Base-by-base conservation (phyloP, 2,329 filamentous ascomycete genomes). In the Byssothecium circinans region DNA sequence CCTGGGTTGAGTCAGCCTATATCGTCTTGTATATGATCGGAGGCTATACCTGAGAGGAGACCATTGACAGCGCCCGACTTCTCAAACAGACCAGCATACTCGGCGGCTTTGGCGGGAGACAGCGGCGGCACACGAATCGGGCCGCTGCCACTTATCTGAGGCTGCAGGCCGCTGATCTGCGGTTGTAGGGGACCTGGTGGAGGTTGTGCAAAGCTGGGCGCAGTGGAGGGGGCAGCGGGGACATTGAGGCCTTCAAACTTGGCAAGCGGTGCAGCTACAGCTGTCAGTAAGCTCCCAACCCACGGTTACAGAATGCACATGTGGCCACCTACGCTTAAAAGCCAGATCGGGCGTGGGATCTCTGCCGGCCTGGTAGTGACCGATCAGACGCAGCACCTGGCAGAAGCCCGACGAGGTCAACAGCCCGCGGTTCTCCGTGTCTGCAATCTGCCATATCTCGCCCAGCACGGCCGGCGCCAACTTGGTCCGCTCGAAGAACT, bases 371-470 rank as follows among this genome's bases (percentile, higher is more conserved):
- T 99, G 94, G 56, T 91, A 91, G 75, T 97, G 94, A 50, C 91
- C 94, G 68, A 99, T 97, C 68, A 99, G 84, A 65, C 94, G 84
- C 68, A 99, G 75, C 48, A 95, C 94, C 68, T 96, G 83, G 52
- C 91, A 89, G 75, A 99, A 99, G 68, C 92, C 94, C 34, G 91
- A 84, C 17, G 91, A 91, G 27, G 91, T 96, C 58, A 99, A 78
- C 59, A 97, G 88, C 43, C 94, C 94, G 56, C 91, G 85, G 76
- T 99, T 99, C 76, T 97, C 92, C 58, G 84, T 91, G 76, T 99
- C 94, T 60, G 94, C 92, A 70, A 99, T 94, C 75, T 97, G 92
- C 94, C 94, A 99, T 80, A 99, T 97, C 88, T 96, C 72, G 72
- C 92, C 94, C 50, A 99, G 80, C 40, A 94, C 81, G 53, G 89